These are phyloP conservation scores for Mortierella polycephala DNA, from an alignment of 371 early-diverging fungal species.

Conservation along the genomic window DNA sequence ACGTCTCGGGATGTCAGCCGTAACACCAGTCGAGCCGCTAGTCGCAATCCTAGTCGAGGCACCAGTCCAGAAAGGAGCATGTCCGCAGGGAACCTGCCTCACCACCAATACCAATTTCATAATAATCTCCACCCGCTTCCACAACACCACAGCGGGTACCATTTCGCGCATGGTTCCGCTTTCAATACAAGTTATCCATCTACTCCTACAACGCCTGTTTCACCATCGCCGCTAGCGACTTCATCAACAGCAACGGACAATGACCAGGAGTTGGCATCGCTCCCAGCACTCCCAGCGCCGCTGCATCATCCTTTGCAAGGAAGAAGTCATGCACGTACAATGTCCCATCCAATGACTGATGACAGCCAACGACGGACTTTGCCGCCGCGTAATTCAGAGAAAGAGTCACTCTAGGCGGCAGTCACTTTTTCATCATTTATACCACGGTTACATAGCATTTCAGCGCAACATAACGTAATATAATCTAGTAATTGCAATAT, in stretches of 20 bases:
- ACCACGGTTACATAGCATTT: no score
- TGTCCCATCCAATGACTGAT: background rate
- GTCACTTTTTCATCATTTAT: no score
- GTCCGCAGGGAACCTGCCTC: conserved; percentile 12
- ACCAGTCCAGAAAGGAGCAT: conserved; percentile 30
- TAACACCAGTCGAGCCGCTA: conserved; percentile 14
- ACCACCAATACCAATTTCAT: conserved; percentile 3
- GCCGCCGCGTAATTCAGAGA: no score
- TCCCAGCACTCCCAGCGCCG: background rate
- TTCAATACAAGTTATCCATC: conserved; percentile 18
- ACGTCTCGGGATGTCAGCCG: conserved; percentile 40
- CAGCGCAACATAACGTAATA: no score
- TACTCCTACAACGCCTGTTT: background rate
- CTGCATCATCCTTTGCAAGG: background rate
- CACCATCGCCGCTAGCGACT: conserved; percentile 7
- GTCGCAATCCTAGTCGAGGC: conserved; percentile 15
- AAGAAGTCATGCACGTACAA: no score
- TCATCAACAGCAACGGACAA: background rate
- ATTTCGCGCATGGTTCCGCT: conserved; percentile 8
- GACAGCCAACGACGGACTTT: background rate
- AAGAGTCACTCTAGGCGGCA: no score
- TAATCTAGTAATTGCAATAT: no score
- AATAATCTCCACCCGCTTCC: conserved; percentile 10
- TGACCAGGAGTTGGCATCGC: background rate
- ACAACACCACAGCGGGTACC: background rate